Percentiles rank a stretch among this genome's conserved stretches.
phyloP scores from a whole-genome alignment of 2,329 filamentous ascomycete genomes.

The Talaromyces sp. region DNA sequence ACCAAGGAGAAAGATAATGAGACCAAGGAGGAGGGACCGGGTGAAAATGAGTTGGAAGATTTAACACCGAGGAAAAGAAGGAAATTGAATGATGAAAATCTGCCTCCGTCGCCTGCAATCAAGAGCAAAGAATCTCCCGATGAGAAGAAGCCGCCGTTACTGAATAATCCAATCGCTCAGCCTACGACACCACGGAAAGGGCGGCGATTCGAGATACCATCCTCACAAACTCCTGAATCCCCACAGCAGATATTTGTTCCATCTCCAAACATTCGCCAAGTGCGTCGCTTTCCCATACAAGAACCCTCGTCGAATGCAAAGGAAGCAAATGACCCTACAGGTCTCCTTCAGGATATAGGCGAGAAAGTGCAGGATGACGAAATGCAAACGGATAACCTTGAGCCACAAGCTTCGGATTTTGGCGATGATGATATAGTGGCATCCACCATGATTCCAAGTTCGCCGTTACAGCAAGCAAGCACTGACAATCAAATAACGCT shows the following conservation, averaged over 20 bases:
- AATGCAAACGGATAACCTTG: no score
- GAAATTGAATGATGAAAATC: slow-evolving; percentile 16
- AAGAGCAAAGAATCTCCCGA: neutral
- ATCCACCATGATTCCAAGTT: neutral
- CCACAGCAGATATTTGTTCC: slow-evolving; percentile 34
- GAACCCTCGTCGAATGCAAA: neutral
- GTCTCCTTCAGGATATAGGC: no score
- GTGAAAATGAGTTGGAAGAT: neutral
- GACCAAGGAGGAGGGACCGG: neutral
- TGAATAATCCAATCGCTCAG: neutral
- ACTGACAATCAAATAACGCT: neutral
- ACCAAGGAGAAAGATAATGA: neutral
- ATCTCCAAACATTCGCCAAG: slow-evolving; percentile 29
- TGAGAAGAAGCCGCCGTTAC: neutral
- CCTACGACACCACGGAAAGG: slow-evolving; percentile 33
- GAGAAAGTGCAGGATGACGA: neutral
- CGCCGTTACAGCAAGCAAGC: neutral
- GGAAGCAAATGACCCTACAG: neutral
- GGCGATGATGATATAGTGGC: neutral
- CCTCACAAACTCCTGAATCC: slow-evolving; percentile 41
- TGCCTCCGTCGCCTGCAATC: neutral
- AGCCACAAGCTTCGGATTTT: neutral
- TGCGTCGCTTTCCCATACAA: slow-evolving; percentile 26
- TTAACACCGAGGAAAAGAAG: slow-evolving; percentile 20
- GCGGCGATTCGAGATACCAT: slow-evolving; percentile 34